Evolutionary conservation across 768 basidiomycete species (phyloP).

Genomic region (Pholiota conissans): DNA sequence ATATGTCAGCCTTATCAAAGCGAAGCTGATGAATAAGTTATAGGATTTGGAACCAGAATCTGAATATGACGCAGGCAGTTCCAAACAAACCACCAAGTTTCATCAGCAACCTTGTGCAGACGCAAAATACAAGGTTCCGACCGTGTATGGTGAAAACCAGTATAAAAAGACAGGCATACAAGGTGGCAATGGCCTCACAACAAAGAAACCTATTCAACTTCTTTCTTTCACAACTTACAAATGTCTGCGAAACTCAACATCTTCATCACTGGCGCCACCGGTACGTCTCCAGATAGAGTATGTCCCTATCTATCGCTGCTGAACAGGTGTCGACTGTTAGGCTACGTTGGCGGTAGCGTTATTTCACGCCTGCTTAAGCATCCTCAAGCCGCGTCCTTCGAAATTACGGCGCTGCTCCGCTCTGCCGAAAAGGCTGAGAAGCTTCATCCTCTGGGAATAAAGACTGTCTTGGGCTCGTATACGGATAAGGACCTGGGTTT

Average conservation of each 20-base stretch:
- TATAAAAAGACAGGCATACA: too few relatives aligned
- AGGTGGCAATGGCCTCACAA: too few relatives aligned
- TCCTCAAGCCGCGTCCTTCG: conserved; percentile 30
- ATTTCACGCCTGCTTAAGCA: conserved; percentile 39
- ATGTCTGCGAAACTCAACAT: conserved; percentile 1
- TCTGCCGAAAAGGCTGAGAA: conserved; percentile 42
- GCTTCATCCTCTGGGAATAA: conserved; percentile 34
- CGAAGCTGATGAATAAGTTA: too few relatives aligned
- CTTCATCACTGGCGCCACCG: conserved; percentile 6
- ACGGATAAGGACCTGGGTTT: conserved; percentile 25
- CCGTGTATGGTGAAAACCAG: too few relatives aligned
- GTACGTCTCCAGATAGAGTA: not conserved
- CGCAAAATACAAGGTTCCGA: too few relatives aligned
- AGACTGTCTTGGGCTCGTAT: conserved; percentile 42
- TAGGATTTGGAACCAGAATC: too few relatives aligned
- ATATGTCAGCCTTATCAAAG: too few relatives aligned
- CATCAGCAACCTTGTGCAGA: too few relatives aligned
- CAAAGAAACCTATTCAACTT: too few relatives aligned
- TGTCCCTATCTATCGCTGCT: not conserved
- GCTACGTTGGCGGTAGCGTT: conserved; percentile 47
- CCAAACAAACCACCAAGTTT: too few relatives aligned
- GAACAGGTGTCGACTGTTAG: conserved; percentile 20
- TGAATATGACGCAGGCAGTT: too few relatives aligned
- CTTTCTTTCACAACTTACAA: too few relatives aligned
- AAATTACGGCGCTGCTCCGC: conserved; percentile 44